Evolutionary conservation across 2,329 filamentous ascomycete species (phyloP).

Genomic region (Xylariales sp.): DNA sequence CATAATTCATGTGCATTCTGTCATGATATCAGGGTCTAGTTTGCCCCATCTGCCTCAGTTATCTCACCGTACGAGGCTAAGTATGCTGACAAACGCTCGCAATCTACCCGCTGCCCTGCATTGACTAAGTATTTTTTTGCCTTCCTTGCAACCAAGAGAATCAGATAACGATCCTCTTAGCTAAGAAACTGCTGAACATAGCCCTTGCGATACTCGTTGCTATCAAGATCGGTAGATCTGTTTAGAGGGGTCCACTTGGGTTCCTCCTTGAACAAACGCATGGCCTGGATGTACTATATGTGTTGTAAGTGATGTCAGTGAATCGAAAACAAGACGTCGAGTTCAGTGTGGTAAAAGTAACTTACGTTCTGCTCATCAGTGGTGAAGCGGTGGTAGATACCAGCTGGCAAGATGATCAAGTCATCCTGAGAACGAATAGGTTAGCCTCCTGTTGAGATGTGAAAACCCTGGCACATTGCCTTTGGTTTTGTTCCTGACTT

Average conservation of each 20-base stretch:
- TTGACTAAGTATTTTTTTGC: not conserved
- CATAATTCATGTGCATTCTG: too few relatives aligned
- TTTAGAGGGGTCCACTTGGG: constrained; percentile 97
- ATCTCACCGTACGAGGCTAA: too few relatives aligned
- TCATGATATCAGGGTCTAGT: too few relatives aligned
- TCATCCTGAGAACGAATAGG: constrained; percentile 63
- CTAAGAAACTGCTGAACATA: constrained; percentile 55
- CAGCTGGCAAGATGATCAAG: constrained; percentile 86
- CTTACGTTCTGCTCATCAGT: constrained; percentile 87
- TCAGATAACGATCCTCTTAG: too few relatives aligned
- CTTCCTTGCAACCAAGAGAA: not conserved
- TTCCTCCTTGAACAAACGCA: constrained; percentile 96
- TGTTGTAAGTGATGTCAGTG: too few relatives aligned
- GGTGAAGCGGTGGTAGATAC: constrained; percentile 97
- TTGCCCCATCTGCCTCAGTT: too few relatives aligned
- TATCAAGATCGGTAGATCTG: constrained; percentile 70
- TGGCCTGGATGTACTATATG: constrained; percentile 93
- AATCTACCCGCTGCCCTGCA: not conserved
- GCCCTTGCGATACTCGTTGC: constrained; percentile 71
- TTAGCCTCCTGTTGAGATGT: too few relatives aligned
- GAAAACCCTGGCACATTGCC: too few relatives aligned
- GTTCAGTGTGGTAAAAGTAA: constrained; percentile 22
- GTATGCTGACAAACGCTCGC: too few relatives aligned
- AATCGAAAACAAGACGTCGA: too few relatives aligned
- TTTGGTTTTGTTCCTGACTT: too few relatives aligned